Percentiles rank a stretch among this genome's conserved stretches.
phyloP scores from a whole-genome alignment of 257 asterid species.

The Perilla frutescens region DNA sequence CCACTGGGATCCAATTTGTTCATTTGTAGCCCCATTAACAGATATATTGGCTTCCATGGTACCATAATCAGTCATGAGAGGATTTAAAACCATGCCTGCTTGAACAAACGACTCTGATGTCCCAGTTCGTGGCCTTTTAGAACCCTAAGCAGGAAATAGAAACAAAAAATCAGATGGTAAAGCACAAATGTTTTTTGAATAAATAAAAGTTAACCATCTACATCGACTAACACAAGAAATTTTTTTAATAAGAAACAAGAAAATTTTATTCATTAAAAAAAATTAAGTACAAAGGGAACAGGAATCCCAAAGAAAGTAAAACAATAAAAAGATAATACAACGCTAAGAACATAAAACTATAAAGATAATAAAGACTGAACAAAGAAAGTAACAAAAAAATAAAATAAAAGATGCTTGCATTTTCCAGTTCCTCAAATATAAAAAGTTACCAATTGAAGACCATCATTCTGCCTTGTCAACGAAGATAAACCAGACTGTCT shows the following conservation, averaged over 20 bases:
- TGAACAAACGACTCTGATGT: conserved; percentile 81
- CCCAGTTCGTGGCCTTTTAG: conserved; percentile 78
- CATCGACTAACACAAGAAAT: neutral
- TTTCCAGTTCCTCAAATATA: conserved; percentile 27
- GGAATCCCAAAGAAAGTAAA: neutral
- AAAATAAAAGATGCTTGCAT: conserved; percentile 13
- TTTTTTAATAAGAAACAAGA: neutral
- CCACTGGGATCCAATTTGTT: conserved; percentile 66
- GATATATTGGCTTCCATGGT: conserved; percentile 67
- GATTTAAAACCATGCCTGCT: conserved; percentile 78
- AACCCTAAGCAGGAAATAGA: conserved; percentile 56
- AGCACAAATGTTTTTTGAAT: neutral
- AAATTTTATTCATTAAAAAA: neutral
- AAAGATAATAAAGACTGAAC: conserved; percentile 2
- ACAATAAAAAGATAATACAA: neutral
- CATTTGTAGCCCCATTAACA: conserved; percentile 60
- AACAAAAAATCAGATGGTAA: conserved; percentile 19
- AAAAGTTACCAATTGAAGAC: conserved; percentile 60
- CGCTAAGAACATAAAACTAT: conserved; percentile 1
- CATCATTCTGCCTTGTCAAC: conserved; percentile 61
- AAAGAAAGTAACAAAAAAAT: neutral
- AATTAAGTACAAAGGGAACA: neutral
- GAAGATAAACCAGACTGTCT: conserved; percentile 92
- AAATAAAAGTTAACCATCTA: conserved; percentile 24
- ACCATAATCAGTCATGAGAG: conserved; percentile 73